Base-by-base conservation (phyloP, 352 stramenopile genomes). In the Phytophthora meadii region DNA sequence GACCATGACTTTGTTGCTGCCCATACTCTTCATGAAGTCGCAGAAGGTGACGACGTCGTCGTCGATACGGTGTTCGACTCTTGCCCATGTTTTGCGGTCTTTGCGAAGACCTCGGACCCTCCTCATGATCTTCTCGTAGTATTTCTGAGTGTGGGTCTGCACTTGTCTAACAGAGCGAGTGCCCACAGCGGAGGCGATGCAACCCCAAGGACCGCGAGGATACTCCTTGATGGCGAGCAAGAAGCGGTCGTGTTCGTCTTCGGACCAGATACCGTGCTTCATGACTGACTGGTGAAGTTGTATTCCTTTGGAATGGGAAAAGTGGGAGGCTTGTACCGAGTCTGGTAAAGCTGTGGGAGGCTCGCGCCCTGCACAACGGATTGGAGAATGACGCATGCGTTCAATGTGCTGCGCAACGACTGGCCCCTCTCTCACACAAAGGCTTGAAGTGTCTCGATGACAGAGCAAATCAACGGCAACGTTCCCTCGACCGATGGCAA, bases 71-170 rank as follows among this genome's bases (percentile, higher is more conserved):
- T 89, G 82, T 55, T 89, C 80, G 12, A 75, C 61, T n/a, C 82
- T 61, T 4, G 71, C 68, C 61, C 70, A 79, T 17, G 59, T 82
- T 63, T 76, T 84, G 53, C 73, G 80, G n/a, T 87, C 79, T 45
- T 88, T 87, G 51, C 76, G 76, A 6, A 90, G 64, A 0, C 84
- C 80, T 5, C 82, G 80, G 45, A 84, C 59, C n/a, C 79, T 67
- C 1, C 84, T 79, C 60, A 77, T 70, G 56, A 93, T 83, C 69
- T 93, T 93, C 51, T 92, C 82, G 61, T 88, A 81, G 63, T 93
- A 93, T 56, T 82, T 83, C 49, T 86, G 72, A 17, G 77, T 77
- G 56, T 84, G 77, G 15, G 80, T 90, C 62, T 91, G 84, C 61
- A 90, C 82, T 58, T 92, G 84, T 3, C 84, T 74, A 4, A 82